A percentile compares a stretch with the other conserved stretches of the same genome.
Evolutionary conservation across 2,329 filamentous ascomycete species (phyloP).

Genomic region (Macroventuria anomochaeta): DNA sequence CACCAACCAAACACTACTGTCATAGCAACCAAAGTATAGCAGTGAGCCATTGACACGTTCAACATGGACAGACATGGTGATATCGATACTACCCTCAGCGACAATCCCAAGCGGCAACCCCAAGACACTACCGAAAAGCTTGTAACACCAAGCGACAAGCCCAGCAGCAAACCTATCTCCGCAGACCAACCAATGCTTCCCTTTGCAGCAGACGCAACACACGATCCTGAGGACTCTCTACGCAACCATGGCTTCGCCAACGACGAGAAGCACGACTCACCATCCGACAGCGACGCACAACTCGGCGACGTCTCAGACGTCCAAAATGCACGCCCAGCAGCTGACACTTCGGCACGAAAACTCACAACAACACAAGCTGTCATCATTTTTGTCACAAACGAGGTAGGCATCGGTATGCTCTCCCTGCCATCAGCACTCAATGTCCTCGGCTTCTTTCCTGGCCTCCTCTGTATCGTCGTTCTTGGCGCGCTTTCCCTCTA

Average conservation of each 20-base stretch:
- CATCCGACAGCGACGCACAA: slow-evolving; percentile 29
- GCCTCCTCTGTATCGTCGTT: slow-evolving; percentile 32
- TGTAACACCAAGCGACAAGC: slow-evolving; percentile 23
- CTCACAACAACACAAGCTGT: slow-evolving; percentile 36
- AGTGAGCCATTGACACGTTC: slow-evolving; percentile 20
- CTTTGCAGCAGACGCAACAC: slow-evolving; percentile 30
- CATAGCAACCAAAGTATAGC: slow-evolving; percentile 5
- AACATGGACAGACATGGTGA: slow-evolving; percentile 27
- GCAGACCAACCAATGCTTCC: slow-evolving; percentile 28
- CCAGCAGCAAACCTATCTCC: slow-evolving; percentile 22
- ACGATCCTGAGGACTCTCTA: slow-evolving; percentile 24
- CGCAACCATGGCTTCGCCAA: slow-evolving; percentile 1
- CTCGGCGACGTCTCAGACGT: slow-evolving; percentile 34
- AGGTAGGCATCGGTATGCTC: slow-evolving; percentile 41
- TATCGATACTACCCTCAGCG: slow-evolving; percentile 16
- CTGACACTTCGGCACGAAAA: slow-evolving; percentile 22
- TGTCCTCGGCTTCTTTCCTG: slow-evolving; percentile 36
- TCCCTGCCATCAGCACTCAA: slow-evolving; percentile 36
- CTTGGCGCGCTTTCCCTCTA: slow-evolving; percentile 38
- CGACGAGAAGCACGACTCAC: slow-evolving; percentile 26
- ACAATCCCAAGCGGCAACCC: slow-evolving; percentile 22
- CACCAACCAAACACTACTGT: background rate
- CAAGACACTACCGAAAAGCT: background rate
- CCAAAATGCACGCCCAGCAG: slow-evolving; percentile 30
- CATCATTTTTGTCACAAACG: slow-evolving; percentile 41